These are phyloP conservation scores for Phytophthora lateralis DNA, from an alignment of 352 stramenopile genomes.

Conservation along the genomic window DNA sequence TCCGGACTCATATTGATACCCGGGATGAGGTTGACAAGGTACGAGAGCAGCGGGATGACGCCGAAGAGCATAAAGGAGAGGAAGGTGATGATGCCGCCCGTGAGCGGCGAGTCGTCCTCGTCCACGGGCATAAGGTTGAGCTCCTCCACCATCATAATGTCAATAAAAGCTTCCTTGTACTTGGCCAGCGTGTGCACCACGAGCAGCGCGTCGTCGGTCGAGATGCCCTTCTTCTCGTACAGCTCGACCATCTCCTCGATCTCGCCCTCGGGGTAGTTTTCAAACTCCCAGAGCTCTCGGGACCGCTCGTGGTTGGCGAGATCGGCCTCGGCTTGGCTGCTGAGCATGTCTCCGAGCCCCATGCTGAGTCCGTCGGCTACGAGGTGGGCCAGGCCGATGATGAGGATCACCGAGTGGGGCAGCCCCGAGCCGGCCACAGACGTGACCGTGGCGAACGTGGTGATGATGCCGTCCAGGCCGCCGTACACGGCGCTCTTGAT, in stretches of 20 bases:
- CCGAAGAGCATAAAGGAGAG: constrained; percentile 92
- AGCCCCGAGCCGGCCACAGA: constrained; percentile 92
- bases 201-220: constrained; percentile 86
- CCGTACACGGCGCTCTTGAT: constrained; percentile 94
- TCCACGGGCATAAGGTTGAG: constrained; percentile 95
- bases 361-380: constrained; percentile 95
- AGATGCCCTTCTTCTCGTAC: constrained; percentile 93
- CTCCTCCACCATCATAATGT: constrained; percentile 98
- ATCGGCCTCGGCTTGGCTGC: constrained; percentile 92
- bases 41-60: constrained; percentile 93
- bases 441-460: constrained; percentile 95
- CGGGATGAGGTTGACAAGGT: constrained; percentile 89
- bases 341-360: constrained; percentile 96
- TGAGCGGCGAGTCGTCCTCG: constrained; percentile 89
- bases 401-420: constrained; percentile 91
- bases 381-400: constrained; percentile 94
- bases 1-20: constrained; percentile 62
- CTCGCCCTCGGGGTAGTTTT: constrained; percentile 96
- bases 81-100: constrained; percentile 90
- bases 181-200: constrained; percentile 95
- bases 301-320: constrained; percentile 93
- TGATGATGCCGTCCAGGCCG: constrained; percentile 96
- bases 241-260: constrained; percentile 98
- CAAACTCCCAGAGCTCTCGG: constrained; percentile 95
- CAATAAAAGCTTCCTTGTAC: constrained; percentile 97